Percentiles rank a stretch among this genome's conserved stretches.
Conservation (phyloP, 345 rosid genomes). For the Rhodamnia rubescens region DNA sequence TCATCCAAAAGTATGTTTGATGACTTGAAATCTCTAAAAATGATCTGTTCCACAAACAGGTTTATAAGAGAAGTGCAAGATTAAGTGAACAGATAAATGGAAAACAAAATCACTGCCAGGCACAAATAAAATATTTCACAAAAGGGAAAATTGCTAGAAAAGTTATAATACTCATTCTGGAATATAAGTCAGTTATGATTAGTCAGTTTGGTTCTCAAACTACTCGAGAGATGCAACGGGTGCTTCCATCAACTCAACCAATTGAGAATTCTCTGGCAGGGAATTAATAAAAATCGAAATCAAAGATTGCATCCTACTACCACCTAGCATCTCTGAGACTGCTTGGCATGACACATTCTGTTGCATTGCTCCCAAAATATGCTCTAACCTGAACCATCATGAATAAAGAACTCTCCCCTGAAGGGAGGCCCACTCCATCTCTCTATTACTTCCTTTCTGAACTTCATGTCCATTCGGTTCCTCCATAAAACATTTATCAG, state of each 20-base stretch:
- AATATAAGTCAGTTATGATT: not conserved
- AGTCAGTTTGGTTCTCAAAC: not conserved
- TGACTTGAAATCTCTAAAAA: constrained; percentile 92
- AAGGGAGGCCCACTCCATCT: not conserved
- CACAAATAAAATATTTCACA: not conserved
- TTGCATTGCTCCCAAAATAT: not conserved
- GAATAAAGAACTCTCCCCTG: not conserved
- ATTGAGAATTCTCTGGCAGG: not conserved
- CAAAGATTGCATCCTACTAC: not conserved
- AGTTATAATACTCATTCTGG: not conserved
- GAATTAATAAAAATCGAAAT: not conserved
- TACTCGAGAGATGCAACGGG: not conserved
- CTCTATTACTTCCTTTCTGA: not conserved
- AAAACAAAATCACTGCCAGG: not conserved
- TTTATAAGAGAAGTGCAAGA: not conserved
- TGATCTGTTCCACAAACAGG: constrained; percentile 40
- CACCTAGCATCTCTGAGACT: not conserved
- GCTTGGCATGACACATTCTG: not conserved
- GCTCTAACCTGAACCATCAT: not conserved
- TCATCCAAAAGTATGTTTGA: constrained; percentile 89
- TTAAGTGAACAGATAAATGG: not conserved
- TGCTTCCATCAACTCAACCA: not conserved
- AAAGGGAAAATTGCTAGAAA: not conserved
- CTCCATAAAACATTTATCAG: not conserved
- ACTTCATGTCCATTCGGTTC: not conserved